Percentiles rank a stretch among this genome's conserved stretches.
Conservation (phyloP, 352 stramenopile genomes). For the Pythium dissotocum region DNA sequence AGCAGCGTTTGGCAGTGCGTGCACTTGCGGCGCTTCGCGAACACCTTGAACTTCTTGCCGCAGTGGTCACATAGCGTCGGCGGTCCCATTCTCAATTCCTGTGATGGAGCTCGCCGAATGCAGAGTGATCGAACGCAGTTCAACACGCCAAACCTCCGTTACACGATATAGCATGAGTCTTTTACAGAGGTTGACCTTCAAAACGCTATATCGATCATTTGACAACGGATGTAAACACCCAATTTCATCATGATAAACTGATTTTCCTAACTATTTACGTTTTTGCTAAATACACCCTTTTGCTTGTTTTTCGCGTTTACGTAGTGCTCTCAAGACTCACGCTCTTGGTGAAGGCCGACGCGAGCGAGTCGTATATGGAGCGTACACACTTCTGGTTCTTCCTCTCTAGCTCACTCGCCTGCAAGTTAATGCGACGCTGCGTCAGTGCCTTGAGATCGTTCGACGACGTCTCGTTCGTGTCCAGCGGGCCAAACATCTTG, state of each 20-base stretch:
- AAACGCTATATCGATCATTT: neutral
- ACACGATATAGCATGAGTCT: neutral
- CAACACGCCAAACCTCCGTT: neutral
- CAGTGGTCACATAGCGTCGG: conserved; percentile 57
- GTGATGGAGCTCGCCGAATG: neutral
- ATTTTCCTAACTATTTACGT: neutral
- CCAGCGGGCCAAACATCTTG: conserved; percentile 55
- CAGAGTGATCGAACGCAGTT: neutral
- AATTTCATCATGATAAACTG: neutral
- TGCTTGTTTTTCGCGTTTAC: neutral
- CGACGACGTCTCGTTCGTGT: conserved; percentile 27
- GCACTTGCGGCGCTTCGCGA: conserved; percentile 69
- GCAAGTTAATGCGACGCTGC: conserved; percentile 49
- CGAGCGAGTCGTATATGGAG: conserved; percentile 51
- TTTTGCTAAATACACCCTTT: conserved; percentile 5
- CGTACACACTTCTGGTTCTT: conserved; percentile 49
- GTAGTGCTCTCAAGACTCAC: conserved; percentile 8
- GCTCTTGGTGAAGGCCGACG: conserved; percentile 17
- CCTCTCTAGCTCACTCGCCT: conserved; percentile 52
- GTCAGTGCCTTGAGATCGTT: conserved; percentile 38
- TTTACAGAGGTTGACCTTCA: neutral
- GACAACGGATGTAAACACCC: neutral
- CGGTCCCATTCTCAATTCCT: conserved; percentile 34
- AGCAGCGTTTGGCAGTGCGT: conserved; percentile 61
- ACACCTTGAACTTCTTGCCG: conserved; percentile 79